Conservation (phyloP, 2,329 filamentous ascomycete species). For the Colletotrichum sp. region DNA sequence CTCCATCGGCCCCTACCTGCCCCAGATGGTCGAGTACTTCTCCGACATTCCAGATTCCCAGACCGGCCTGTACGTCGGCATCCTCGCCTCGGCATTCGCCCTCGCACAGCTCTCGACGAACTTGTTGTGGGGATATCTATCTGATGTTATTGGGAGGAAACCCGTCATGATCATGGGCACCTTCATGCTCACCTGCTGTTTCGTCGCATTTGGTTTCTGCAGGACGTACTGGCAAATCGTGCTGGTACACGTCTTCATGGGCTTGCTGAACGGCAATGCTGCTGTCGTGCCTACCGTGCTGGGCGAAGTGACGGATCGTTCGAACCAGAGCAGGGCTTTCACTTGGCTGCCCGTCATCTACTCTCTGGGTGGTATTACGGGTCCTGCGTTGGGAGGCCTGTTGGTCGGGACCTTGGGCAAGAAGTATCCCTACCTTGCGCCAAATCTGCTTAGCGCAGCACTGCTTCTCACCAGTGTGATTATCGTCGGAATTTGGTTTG, state of each 20-base stretch:
- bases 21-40: conserved; percentile 88
- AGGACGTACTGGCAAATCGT: conserved; percentile 83
- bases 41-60: conserved; percentile 75
- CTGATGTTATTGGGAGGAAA: conserved; percentile 80
- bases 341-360: conserved; percentile 97
- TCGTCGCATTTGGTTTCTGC: conserved; percentile 87
- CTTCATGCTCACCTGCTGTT: conserved; percentile 79
- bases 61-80: conserved; percentile 86
- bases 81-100: conserved; percentile 90
- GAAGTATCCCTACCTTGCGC: conserved; percentile 81
- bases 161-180: conserved; percentile 85
- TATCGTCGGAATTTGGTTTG: conserved; percentile 78
- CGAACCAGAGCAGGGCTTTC: conserved; percentile 92
- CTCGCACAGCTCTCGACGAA: conserved; percentile 92
- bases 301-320: conserved; percentile 92
- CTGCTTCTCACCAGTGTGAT: conserved; percentile 76
- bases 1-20: conserved; percentile 93
- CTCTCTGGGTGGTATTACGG: conserved; percentile 90
- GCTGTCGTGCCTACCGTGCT: conserved; percentile 92
- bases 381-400: conserved; percentile 87
- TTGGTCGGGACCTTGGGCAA: conserved; percentile 69
- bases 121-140: conserved; percentile 87
- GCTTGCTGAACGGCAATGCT: conserved; percentile 91
- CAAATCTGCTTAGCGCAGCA: conserved; percentile 79
- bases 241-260: conserved; percentile 87